A percentile compares a stretch with the other conserved stretches of the same genome.
Evolutionary conservation across 768 basidiomycete genomes (phyloP).

Genomic region (Pleurotus pulmonarius): DNA sequence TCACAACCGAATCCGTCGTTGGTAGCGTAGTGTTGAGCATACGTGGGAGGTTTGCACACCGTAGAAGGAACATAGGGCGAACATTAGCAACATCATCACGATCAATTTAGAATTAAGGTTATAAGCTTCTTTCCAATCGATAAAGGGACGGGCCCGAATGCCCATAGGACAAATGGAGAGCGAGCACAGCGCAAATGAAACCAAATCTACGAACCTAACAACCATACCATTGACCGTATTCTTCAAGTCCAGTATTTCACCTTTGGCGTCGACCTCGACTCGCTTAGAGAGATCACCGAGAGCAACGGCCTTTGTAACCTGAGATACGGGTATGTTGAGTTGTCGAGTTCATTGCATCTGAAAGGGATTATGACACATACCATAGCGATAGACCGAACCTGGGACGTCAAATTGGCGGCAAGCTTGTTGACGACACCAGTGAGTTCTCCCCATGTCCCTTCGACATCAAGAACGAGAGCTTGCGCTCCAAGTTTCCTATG

Average conservation of each 20-base stretch:
- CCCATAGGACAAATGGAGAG: background rate
- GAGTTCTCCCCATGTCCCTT: slow-evolving; percentile 82
- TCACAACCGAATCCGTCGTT: background rate
- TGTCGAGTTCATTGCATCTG: too few relatives aligned
- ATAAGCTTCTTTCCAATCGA: background rate
- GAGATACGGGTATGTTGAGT: slow-evolving; percentile 54
- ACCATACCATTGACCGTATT: slow-evolving; percentile 60
- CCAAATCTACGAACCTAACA: slow-evolving; percentile 20
- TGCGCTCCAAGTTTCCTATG: slow-evolving; percentile 79
- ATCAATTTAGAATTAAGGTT: background rate
- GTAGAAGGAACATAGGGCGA: too few relatives aligned
- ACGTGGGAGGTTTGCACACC: too few relatives aligned
- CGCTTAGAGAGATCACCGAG: slow-evolving; percentile 84
- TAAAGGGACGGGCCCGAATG: background rate
- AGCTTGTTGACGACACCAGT: slow-evolving; percentile 80
- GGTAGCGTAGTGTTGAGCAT: too few relatives aligned
- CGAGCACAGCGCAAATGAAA: background rate
- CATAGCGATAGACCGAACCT: slow-evolving; percentile 25
- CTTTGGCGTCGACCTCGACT: slow-evolving; percentile 86
- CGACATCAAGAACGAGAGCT: slow-evolving; percentile 79
- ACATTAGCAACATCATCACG: background rate
- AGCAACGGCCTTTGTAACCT: slow-evolving; percentile 92
- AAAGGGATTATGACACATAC: background rate
- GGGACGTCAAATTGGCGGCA: slow-evolving; percentile 73
- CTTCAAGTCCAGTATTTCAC: slow-evolving; percentile 84